Base-by-base conservation (phyloP, 1,284 basidiomycete genomes). In the Dichomitus squalens region DNA sequence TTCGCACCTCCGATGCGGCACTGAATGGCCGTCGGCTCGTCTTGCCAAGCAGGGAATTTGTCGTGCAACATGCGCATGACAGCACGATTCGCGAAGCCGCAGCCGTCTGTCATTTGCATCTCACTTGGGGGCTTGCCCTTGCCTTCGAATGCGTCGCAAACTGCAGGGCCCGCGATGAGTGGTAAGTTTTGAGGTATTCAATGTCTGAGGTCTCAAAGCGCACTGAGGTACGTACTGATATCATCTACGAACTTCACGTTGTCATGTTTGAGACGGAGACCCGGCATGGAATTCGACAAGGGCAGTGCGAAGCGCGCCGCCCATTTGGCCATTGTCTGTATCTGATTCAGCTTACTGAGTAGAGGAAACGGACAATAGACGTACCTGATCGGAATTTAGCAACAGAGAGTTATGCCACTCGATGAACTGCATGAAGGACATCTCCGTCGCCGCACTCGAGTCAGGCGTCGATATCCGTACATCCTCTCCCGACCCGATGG, bases 91-190 rank as follows among this genome's bases (percentile, higher is more conserved):
- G 73, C 70, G 23, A 76, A 60, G 0, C 79, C 79, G 55, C 76
- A 79, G 0, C 79, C 79, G 54, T 80, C 79, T 0, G 78, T 79
- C 75, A 80, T 77, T 20, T 73, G 68, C 63, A 72, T 69, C 46
- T 75, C 70, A 36, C 66, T 68, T 0, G 73, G 68, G 2, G 67
- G 68, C 53, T 73, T 71, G 0, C 66, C 67, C 1, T 27, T n/a
- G 0, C 59, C 59, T 1, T 36, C 31, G 47, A 58, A 64, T 0
- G 55, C 52, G 4, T 61, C 57, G 12, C 62, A 64, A n/a, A 64
- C 62, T 64, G 20, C 21, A 35, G n/a, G n/a, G n/a, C n/a, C n/a
- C n/a, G n/a, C n/a, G n/a, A n/a, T n/a, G n/a, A n/a, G n/a, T n/a
- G n/a, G n/a, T n/a, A n/a, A n/a, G n/a, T n/a, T n/a, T n/a, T n/a